Conservation (phyloP, 2,329 filamentous ascomycete species). For the Talaromyces sp. region DNA sequence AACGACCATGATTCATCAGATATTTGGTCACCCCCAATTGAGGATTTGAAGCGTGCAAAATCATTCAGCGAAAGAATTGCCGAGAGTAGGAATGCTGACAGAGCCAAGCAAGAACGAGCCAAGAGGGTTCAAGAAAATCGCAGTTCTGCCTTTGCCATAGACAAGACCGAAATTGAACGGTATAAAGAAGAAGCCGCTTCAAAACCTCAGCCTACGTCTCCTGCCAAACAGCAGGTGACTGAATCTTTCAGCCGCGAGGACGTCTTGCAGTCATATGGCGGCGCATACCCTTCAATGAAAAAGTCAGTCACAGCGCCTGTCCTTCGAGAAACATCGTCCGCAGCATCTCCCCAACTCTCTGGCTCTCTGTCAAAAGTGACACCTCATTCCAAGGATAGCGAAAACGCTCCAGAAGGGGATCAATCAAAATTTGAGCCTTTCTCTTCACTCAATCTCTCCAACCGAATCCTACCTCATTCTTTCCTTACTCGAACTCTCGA, state of each 20-base stretch:
- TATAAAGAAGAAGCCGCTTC: slow-evolving; percentile 35
- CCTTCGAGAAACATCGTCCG: slow-evolving; percentile 14
- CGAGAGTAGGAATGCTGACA: slow-evolving; percentile 51
- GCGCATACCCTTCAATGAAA: slow-evolving; percentile 23
- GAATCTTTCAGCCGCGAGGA: slow-evolving; percentile 61
- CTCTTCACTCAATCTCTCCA: slow-evolving; percentile 77
- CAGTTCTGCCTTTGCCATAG: slow-evolving; percentile 38
- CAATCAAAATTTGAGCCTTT: slow-evolving; percentile 74
- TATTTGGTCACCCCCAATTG: slow-evolving; percentile 21
- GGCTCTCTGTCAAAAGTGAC: slow-evolving; percentile 12
- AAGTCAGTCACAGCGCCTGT: slow-evolving; percentile 32
- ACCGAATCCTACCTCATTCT: slow-evolving; percentile 74
- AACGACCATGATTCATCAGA: slow-evolving; percentile 15
- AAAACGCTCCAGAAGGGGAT: slow-evolving; percentile 34
- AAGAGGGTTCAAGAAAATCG: slow-evolving; percentile 34
- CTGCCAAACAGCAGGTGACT: slow-evolving; percentile 41
- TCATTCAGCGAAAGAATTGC: slow-evolving; percentile 84
- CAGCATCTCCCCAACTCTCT: slow-evolving; percentile 1
- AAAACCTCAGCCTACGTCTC: slow-evolving; percentile 36
- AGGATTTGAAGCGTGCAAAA: slow-evolving; percentile 35
- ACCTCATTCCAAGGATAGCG: slow-evolving; percentile 14
- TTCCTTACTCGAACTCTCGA: slow-evolving; percentile 72
- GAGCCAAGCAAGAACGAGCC: slow-evolving; percentile 31
- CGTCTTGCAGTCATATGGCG: slow-evolving; percentile 38
- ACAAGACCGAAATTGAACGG: slow-evolving; percentile 38